Base-by-base conservation (phyloP, 1,139 yeast genomes). In the Candida labiduridarum region DNA sequence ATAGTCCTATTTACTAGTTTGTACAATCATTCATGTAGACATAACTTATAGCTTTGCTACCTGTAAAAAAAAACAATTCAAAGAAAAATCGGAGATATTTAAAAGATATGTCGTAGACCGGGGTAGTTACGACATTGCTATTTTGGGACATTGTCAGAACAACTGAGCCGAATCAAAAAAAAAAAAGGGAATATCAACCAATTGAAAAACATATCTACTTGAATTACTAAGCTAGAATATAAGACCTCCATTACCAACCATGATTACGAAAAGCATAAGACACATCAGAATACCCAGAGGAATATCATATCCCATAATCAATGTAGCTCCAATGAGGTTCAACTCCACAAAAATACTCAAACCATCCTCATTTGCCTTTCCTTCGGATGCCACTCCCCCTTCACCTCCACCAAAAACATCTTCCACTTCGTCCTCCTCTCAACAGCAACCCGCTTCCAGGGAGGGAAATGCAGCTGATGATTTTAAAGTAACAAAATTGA, bases 401-500 rank as follows among this genome's bases (percentile, higher is more conserved):
- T 56, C 71, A 7, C 59, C 71, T 34, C 60, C 49, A 39, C 27
- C 39, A 15, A 14, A 46, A 39, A 50, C 54, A 34, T 27, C 46
- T 22, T 38, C 44, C 33, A 25, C 48, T 33, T 25, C 29, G 2
- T 25, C 29, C 10, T 25, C 29, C 10, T 25, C 29, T 25, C 29
- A 25, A 25, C 29, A 43, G 22, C 22, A 19, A 19, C 22, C 4
- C 4, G 4, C 22, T 19, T 19, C 49, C 8, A 46, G 39, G 31
- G 65, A 61, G 1, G 64, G 62, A 42, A 69, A 65, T 49, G 51
- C 62, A 6, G 61, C 63, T 51, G 76, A 36, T 11, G 40, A 71
- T 46, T 72, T 72, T 55, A 56, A 58, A 19, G 53, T 57, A 44
- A 72, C 78, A 4, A 64, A 53, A 47, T 61, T 74, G 29, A 56